Conservation (phyloP, 1,284 basidiomycete genomes). For the Phenoliferia sp. region DNA sequence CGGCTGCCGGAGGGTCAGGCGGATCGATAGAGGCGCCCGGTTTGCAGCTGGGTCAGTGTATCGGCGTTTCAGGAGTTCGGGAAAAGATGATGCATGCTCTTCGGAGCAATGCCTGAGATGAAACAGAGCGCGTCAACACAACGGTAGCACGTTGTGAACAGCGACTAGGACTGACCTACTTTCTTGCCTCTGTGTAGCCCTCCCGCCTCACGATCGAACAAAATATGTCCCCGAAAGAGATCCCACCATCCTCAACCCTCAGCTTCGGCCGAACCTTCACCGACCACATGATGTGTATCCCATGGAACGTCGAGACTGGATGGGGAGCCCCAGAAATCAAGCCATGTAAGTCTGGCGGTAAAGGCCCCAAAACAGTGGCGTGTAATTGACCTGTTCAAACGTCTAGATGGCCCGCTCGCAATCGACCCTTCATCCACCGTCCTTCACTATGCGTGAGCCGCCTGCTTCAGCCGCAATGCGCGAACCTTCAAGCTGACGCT, state of each 20-base stretch:
- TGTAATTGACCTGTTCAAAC: no score
- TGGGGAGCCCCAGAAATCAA: slow-evolving; percentile 81
- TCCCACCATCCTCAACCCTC: slow-evolving; percentile 21
- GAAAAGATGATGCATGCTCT: neutral
- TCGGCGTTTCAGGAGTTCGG: neutral
- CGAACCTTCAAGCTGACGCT: neutral
- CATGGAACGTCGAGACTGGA: slow-evolving; percentile 65
- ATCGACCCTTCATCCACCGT: slow-evolving; percentile 77
- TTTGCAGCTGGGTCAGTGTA: neutral
- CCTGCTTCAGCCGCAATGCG: neutral
- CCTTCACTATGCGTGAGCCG: slow-evolving; percentile 93
- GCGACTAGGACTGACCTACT: neutral
- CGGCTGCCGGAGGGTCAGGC: neutral
- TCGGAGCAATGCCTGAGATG: neutral
- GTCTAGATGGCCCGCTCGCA: slow-evolving; percentile 65
- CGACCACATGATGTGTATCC: slow-evolving; percentile 66
- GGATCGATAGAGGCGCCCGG: neutral
- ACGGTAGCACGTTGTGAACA: neutral
- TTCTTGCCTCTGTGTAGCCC: slow-evolving; percentile 9
- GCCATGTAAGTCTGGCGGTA: no score
- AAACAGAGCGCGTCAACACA: neutral
- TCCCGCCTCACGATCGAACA: slow-evolving; percentile 19
- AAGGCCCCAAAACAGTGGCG: no score
- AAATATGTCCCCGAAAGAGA: slow-evolving; percentile 21
- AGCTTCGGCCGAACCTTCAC: slow-evolving; percentile 57